These are phyloP conservation scores for Xanthoconium stramineum DNA, from an alignment of 768 basidiomycete genomes.

Conservation along the genomic window DNA sequence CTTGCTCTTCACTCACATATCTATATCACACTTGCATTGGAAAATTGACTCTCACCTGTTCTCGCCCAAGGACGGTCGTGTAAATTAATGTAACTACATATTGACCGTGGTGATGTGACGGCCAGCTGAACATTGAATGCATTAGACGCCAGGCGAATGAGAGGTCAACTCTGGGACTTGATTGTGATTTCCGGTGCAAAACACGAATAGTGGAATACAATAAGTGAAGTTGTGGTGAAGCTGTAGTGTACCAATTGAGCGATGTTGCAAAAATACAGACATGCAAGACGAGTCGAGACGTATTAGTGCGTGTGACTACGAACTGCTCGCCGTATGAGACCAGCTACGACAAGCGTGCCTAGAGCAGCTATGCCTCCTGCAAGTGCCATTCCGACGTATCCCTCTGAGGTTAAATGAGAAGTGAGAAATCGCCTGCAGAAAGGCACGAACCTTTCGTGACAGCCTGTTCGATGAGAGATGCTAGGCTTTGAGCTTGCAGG, in stretches of 20 bases:
- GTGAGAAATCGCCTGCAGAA: not conserved
- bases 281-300: slow-evolving; percentile 6
- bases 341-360: slow-evolving; percentile 69
- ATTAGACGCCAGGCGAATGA: not conserved
- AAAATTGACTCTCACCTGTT: slow-evolving; percentile 18
- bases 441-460: slow-evolving; percentile 67
- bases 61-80: slow-evolving; percentile 10
- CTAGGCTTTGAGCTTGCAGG: slow-evolving; percentile 86
- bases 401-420: slow-evolving; percentile 52
- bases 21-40: slow-evolving; percentile 28
- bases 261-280: slow-evolving; percentile 13
- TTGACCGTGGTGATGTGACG: not conserved
- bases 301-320: slow-evolving; percentile 34
- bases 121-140: not conserved
- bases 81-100: slow-evolving; percentile 33
- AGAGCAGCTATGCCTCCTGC: slow-evolving; percentile 88
- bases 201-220: slow-evolving; percentile 22
- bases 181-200: slow-evolving; percentile 7
- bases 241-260: slow-evolving; percentile 12
- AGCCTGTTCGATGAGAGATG: slow-evolving; percentile 80
- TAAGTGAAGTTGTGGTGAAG: slow-evolving; percentile 20
- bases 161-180: slow-evolving; percentile 9
- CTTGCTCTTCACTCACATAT: slow-evolving; percentile 27
- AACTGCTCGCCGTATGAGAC: slow-evolving; percentile 80
- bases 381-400: slow-evolving; percentile 98